Percentiles rank a stretch among this genome's conserved stretches.
Conservation (phyloP, 2,329 filamentous ascomycete genomes). For the Gaeumannomyces tritici region DNA sequence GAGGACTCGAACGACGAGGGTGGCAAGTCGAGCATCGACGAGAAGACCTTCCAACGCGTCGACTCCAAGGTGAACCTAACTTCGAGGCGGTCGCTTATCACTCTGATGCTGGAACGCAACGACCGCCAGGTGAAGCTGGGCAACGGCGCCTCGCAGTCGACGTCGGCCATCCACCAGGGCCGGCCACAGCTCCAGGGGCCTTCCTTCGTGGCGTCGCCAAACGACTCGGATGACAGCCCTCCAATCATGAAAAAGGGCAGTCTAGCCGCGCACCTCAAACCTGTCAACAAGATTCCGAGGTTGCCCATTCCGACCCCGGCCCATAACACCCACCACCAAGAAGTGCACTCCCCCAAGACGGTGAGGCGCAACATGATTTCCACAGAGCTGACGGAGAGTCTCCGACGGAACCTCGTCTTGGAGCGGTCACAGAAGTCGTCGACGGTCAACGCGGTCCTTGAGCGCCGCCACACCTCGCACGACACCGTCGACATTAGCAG, state of each 20-base stretch:
- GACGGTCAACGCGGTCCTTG: slow-evolving; percentile 78
- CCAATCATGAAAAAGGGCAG: slow-evolving; percentile 55
- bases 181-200: slow-evolving; percentile 12
- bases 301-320: slow-evolving; percentile 72
- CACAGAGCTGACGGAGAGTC: slow-evolving; percentile 85
- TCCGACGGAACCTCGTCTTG: slow-evolving; percentile 86
- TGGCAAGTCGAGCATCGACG: slow-evolving; percentile 72
- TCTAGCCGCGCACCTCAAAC: slow-evolving; percentile 36
- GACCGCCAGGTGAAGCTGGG: slow-evolving; percentile 62
- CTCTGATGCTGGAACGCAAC: slow-evolving; percentile 73
- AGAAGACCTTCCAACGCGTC: slow-evolving; percentile 74
- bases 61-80: slow-evolving; percentile 79
- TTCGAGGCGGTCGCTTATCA: slow-evolving; percentile 81
- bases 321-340: slow-evolving; percentile 54
- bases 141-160: slow-evolving; percentile 55
- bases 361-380: slow-evolving; percentile 93
- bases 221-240: slow-evolving; percentile 52
- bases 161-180: slow-evolving; percentile 55
- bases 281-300: slow-evolving; percentile 54
- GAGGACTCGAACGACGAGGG: slow-evolving; percentile 69
- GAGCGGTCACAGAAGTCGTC: slow-evolving; percentile 92
- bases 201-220: slow-evolving; percentile 37
- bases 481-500: slow-evolving; percentile 86
- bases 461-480: slow-evolving; percentile 82
- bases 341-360: slow-evolving; percentile 79